Evolutionary conservation across 1,139 yeast genomes (phyloP), one percentile per base, ranked within the genome.

Genomic region (Waltiozyma sp.): DNA sequence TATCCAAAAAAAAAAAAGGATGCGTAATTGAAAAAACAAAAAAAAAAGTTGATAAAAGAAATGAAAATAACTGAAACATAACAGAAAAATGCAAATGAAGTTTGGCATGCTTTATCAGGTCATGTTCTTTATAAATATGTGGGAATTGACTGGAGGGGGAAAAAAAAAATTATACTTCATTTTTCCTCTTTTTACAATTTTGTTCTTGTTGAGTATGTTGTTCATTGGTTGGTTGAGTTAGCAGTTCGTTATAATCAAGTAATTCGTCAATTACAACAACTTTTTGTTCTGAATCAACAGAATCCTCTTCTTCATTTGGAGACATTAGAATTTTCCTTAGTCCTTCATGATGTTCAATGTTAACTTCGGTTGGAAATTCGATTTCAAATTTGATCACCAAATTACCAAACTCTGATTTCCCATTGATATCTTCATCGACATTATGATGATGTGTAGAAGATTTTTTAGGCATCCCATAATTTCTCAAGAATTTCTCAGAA

Each of bases 391-490:
- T 66, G 43, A 76, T 60, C 35, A 70, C 60, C 58, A 77, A 57
- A 59, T 75, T 69, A 37, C 83, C 83, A 49, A 48, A 62, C 16
- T 69, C 45, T 2, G 37, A 3, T 5, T 44, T 43, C 34, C n/a
- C 34, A n/a, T 14, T 14, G 8, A 6, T 18, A n/a, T 7, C n/a
- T 31, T 31, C 34, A n/a, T 10, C n/a, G 18, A 14, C 34, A n/a
- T 31, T n/a, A 10, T 31, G 34, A n/a, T 31, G 18, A n/a, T 31
- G 34, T 3, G 34, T 31, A 4, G 4, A n/a, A 4, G 34, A 31
- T 67, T 61, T 74, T 28, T 77, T 72, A 4, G 95, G 95, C 80
- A 77, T 75, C 19, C 85, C 84, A 39, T 64, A 60, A 1, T 73
- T 75, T 44, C 64, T 63, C 1, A 77, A 68, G 4, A 72, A 57